These are phyloP conservation scores for Fusarium tuaranense DNA, from an alignment of 2,329 filamentous ascomycete species.

Conservation along the genomic window DNA sequence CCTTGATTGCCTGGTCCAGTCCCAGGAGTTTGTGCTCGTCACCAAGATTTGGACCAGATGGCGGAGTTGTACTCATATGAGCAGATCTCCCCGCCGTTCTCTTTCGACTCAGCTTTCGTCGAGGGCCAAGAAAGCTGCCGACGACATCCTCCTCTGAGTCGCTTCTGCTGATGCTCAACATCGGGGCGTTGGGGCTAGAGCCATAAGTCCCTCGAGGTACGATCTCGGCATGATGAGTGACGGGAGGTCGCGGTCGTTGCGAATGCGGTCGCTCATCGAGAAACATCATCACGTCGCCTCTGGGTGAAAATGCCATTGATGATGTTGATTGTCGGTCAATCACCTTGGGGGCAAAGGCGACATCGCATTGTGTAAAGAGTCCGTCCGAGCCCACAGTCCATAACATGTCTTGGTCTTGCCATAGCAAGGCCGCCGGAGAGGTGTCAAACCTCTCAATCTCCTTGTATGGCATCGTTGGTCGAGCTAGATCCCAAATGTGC, in stretches of 20 bases:
- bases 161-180: conserved; percentile 68
- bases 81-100: conserved; percentile 59
- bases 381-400: conserved; percentile 75
- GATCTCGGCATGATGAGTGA: conserved; percentile 49
- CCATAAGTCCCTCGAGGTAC: conserved; percentile 57
- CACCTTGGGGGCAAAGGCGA: conserved; percentile 71
- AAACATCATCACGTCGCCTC: conserved; percentile 70
- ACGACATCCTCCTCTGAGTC: conserved; percentile 75
- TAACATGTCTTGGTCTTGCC: conserved; percentile 73
- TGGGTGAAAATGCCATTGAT: conserved; percentile 69
- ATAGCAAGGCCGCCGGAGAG: conserved; percentile 69
- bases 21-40: conserved; percentile 58
- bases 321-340: conserved; percentile 73
- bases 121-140: conserved; percentile 68
- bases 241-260: conserved; percentile 55
- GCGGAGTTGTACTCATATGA: conserved; percentile 66
- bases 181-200: conserved; percentile 61
- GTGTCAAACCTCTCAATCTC: conserved; percentile 71
- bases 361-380: conserved; percentile 72
- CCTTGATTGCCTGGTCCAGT: conserved; percentile 68
- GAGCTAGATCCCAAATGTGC: conserved; percentile 76
- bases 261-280: conserved; percentile 67
- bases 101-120: conserved; percentile 53
- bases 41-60: conserved; percentile 51
- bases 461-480: conserved; percentile 75